These are phyloP conservation scores for Cyberlindnera maclurae DNA, from an alignment of 805 yeast genomes.

Conservation along the genomic window DNA sequence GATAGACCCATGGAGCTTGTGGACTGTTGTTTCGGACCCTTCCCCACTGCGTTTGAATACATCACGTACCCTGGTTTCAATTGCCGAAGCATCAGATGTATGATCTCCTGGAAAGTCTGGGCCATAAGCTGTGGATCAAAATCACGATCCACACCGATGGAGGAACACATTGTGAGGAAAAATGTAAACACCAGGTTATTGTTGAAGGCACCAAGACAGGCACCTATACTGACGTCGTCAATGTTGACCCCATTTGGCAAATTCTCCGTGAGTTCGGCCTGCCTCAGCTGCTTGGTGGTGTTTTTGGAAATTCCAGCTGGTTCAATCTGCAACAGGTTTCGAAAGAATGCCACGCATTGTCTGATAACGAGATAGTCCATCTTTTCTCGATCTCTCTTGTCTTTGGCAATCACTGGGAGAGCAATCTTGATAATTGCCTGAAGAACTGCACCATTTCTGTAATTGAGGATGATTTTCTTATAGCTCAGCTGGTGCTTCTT, in stretches of 20 bases:
- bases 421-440: slow-evolving; percentile 66
- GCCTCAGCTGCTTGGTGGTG: slow-evolving; percentile 31
- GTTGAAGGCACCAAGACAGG: slow-evolving; percentile 52
- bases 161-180: slow-evolving; percentile 61
- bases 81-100: slow-evolving; percentile 57
- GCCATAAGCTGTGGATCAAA: slow-evolving; percentile 58
- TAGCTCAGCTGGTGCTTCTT: slow-evolving; percentile 63
- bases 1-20: slow-evolving; percentile 9
- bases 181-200: slow-evolving; percentile 68
- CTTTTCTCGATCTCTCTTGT: slow-evolving; percentile 49
- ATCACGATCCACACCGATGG: slow-evolving; percentile 44
- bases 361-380: slow-evolving; percentile 69
- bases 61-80: slow-evolving; percentile 29
- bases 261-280: slow-evolving; percentile 24
- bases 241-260: slow-evolving; percentile 50
- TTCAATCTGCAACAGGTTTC: slow-evolving; percentile 74
- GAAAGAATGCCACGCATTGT: slow-evolving; percentile 62
- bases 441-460: slow-evolving; percentile 53
- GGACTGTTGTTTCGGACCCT: slow-evolving; percentile 3
- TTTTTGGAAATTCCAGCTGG: slow-evolving; percentile 54
- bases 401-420: slow-evolving; percentile 47
- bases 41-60: slow-evolving; percentile 2
- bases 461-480: slow-evolving; percentile 58
- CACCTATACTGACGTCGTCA: slow-evolving; percentile 63
- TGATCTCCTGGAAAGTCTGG: slow-evolving; percentile 58